Evolutionary conservation across 1,284 basidiomycete species (phyloP).

Genomic region (Rhodotorula glutinis): DNA sequence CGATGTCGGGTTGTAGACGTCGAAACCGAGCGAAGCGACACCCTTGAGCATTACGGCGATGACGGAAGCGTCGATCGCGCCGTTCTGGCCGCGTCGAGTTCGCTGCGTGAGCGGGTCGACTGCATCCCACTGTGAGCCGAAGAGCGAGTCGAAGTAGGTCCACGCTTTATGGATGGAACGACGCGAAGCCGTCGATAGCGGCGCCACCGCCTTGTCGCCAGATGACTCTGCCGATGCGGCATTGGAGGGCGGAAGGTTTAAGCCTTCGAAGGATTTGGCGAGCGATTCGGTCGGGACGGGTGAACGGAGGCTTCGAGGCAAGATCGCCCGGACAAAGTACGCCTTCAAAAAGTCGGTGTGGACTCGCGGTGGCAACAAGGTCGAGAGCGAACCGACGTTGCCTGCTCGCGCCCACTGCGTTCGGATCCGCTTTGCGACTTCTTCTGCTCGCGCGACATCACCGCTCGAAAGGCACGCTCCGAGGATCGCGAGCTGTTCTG

Average conservation of each 20-base stretch:
- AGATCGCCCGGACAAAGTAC: conserved; percentile 36
- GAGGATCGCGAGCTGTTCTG: conserved; percentile 69
- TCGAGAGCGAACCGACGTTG: conserved; percentile 16
- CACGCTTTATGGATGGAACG: conserved; percentile 37
- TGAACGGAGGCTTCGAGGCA: conserved; percentile 4
- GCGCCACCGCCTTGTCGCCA: background rate
- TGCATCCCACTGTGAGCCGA: conserved; percentile 29
- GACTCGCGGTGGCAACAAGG: conserved; percentile 34
- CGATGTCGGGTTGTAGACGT: conserved; percentile 26
- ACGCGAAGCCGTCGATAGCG: background rate
- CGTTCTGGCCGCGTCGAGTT: conserved; percentile 7
- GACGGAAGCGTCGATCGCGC: conserved; percentile 36
- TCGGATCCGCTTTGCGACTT: conserved; percentile 38
- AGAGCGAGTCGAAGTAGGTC: conserved; percentile 42
- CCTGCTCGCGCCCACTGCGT: conserved; percentile 23
- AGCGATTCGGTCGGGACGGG: background rate
- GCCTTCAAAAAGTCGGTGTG: conserved; percentile 43
- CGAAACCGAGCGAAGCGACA: conserved; percentile 24
- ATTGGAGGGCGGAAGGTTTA: background rate
- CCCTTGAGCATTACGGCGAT: conserved; percentile 44
- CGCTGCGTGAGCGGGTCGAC: conserved; percentile 10
- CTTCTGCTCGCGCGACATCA: conserved; percentile 54
- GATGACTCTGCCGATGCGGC: background rate
- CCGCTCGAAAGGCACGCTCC: conserved; percentile 70
- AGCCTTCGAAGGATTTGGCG: background rate